A percentile compares a stretch with the other conserved stretches of the same genome.
phyloP scores from a whole-genome alignment of 176 grass and related monocot species.

The Bonia amplexicaulis region DNA sequence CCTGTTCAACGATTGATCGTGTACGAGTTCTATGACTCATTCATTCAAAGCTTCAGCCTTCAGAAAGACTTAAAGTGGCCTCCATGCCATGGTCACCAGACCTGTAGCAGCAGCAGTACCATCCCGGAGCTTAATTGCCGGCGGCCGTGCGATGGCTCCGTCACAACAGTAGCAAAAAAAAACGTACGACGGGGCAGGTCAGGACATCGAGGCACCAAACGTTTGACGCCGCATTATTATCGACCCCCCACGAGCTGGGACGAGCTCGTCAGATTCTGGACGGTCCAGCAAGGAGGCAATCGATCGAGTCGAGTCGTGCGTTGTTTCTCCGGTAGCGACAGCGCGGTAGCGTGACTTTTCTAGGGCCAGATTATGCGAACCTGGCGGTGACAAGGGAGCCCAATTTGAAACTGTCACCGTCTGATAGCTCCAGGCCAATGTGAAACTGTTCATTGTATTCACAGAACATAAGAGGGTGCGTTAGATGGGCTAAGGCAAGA shows the following conservation, averaged over 20 bases:
- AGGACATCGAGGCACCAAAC: too few relatives aligned
- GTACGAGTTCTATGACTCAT: background rate
- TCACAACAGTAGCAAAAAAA: slow-evolving; percentile 31
- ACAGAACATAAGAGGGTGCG: background rate
- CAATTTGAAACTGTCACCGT: background rate
- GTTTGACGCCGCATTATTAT: background rate
- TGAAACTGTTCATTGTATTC: slow-evolving; percentile 20
- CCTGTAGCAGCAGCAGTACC: background rate
- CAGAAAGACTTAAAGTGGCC: slow-evolving; percentile 37
- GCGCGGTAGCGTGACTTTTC: background rate
- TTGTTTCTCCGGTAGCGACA: slow-evolving; percentile 25
- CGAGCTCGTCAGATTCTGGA: background rate
- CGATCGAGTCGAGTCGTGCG: background rate
- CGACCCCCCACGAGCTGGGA: background rate
- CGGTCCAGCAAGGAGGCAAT: background rate
- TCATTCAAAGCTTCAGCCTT: slow-evolving; percentile 5
- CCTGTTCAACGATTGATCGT: background rate
- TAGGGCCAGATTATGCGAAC: background rate
- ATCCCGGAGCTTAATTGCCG: slow-evolving; percentile 26
- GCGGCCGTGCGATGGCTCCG: slow-evolving; percentile 36
- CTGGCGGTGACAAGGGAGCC: background rate
- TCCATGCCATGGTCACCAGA: background rate
- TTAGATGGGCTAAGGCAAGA: background rate
- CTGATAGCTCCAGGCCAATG: background rate
- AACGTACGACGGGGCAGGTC: background rate